Conservation (phyloP, 1,284 basidiomycete species). For the Athelia psychrophila region DNA sequence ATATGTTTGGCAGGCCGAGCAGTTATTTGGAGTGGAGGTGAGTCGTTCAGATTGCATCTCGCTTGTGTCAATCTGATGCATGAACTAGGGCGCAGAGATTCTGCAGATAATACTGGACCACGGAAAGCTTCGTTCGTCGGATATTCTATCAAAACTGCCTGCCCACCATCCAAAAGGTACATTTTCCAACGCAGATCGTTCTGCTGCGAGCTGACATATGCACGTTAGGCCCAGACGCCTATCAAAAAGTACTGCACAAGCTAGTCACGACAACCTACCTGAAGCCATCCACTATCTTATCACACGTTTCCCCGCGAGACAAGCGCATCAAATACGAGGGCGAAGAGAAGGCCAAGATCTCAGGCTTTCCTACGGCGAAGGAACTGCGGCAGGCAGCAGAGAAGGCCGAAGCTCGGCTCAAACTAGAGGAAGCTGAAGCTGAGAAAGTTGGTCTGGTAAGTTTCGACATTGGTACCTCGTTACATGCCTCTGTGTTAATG, state of each 20-base stretch:
- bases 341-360: slow-evolving; percentile 70
- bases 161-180: slow-evolving; percentile 58
- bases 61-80: slow-evolving; percentile 1
- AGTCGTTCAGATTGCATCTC: slow-evolving; percentile 24
- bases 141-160: slow-evolving; percentile 60
- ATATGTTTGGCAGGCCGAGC: slow-evolving; percentile 72
- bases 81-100: slow-evolving; percentile 65
- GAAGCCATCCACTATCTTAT: slow-evolving; percentile 69
- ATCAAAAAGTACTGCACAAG: slow-evolving; percentile 58
- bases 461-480: slow-evolving; percentile 1
- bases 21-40: slow-evolving; percentile 69
- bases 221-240: slow-evolving; percentile 43
- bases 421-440: slow-evolving; percentile 67
- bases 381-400: slow-evolving; percentile 70
- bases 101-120: slow-evolving; percentile 78
- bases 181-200: not conserved
- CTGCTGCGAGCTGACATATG: not conserved
- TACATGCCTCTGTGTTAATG: not conserved
- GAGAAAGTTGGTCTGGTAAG: slow-evolving; percentile 71
- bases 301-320: slow-evolving; percentile 73
- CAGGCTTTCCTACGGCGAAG: slow-evolving; percentile 73
- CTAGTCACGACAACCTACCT: slow-evolving; percentile 66
- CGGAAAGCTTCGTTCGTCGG: slow-evolving; percentile 80
- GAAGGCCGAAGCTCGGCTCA: slow-evolving; percentile 56
- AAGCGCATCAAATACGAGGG: slow-evolving; percentile 71